phyloP scores from a whole-genome alignment of 78 protist genomes.

The Chrysochromulina tobinii region DNA sequence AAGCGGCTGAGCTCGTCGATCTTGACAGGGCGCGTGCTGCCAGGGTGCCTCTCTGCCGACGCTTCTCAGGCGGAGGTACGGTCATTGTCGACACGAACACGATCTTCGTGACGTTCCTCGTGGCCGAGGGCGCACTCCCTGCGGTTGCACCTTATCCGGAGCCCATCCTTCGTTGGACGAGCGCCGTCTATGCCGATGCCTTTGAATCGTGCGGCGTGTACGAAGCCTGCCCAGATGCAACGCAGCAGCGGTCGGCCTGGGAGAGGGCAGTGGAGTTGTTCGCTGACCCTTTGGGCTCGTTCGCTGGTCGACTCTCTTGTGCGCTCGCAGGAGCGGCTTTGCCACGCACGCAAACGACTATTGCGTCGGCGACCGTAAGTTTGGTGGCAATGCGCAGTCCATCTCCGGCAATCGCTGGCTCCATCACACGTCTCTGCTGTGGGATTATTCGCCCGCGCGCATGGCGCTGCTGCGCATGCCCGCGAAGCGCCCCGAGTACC shows the following conservation, averaged over 20 bases:
- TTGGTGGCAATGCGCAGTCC: slow-evolving; percentile 34
- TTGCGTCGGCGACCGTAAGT: neutral
- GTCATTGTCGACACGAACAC: neutral
- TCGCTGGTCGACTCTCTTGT: too few relatives aligned
- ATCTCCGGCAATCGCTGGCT: slow-evolving; percentile 28
- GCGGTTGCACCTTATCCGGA: neutral
- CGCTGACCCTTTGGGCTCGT: too few relatives aligned
- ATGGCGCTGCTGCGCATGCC: slow-evolving; percentile 11
- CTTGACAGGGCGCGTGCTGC: too few relatives aligned
- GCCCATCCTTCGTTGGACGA: neutral
- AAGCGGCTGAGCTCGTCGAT: neutral
- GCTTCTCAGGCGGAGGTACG: slow-evolving; percentile 33
- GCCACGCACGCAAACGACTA: neutral
- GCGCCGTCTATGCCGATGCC: neutral
- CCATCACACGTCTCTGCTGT: slow-evolving; percentile 28
- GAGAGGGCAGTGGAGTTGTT: too few relatives aligned
- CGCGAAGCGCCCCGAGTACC: neutral
- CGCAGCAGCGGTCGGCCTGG: too few relatives aligned
- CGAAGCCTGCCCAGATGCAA: too few relatives aligned
- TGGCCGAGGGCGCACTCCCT: neutral
- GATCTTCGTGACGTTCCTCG: slow-evolving; percentile 1
- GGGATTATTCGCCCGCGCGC: neutral
- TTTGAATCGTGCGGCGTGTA: neutral
- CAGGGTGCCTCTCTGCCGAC: neutral
- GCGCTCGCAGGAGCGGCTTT: neutral